Base-by-base conservation (phyloP, 495 filamentous ascomycete genomes). In the Rusavskia elegans region DNA sequence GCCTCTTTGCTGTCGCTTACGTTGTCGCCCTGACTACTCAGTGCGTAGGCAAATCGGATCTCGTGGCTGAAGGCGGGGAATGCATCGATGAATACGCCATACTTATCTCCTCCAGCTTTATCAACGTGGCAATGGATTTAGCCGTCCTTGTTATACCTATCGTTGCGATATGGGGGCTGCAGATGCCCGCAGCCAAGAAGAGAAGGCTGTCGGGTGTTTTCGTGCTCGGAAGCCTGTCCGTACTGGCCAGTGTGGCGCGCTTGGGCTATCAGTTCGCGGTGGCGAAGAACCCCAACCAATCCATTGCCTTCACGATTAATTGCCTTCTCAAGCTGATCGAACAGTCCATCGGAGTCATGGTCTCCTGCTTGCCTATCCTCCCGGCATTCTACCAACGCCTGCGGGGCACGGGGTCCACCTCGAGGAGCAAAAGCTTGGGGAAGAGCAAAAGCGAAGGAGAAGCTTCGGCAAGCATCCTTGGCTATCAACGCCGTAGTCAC, bases 71-170 rank as follows among this genome's bases (percentile, higher is more conserved):
- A 19, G 40, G 27, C 10, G 23, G 45, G 42, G 7, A 48, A 23
- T 74, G 72, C 52, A 48, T 74, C 52, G 64, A 59, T 39, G 61
- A 60, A 44, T 62, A 68, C 32, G 66, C 64, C 0, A 60, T 74
- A 2, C 69, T 75, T 63, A 76, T 73, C 56, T 68, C 66, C 16
- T 71, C 75, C 52, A 64, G 66, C 1, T 60, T 64, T n/a, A 68
- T 77, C 64, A 74, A 78, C 51, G 71, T 74, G 29, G 38, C 70
- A 6, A 72, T 71, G n/a, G 75, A 78, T 48, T 37, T 78, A n/a
- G 61, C 62, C 0, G 74, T 77, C 25, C 53, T 78, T 16, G 50
- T 71, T n/a, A 72, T 76, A 36, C 74, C 75, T 0, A 70, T 78
- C 29, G 64, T 66, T 0, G 71, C 68, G 1, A 52, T 77, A 25